phyloP scores from a whole-genome alignment of 768 basidiomycete genomes.

The Lactarius hatsudake region DNA sequence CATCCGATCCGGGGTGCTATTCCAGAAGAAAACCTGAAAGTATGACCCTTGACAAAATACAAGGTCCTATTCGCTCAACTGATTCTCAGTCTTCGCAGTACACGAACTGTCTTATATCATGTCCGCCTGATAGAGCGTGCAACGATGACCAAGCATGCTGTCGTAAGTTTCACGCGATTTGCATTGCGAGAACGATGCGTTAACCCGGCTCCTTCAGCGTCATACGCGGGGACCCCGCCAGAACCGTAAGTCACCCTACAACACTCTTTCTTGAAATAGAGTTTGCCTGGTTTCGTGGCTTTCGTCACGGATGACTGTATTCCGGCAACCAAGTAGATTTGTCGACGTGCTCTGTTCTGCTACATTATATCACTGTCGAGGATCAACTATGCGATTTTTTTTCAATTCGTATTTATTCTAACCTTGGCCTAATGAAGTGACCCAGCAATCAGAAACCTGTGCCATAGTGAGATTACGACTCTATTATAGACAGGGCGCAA shows the following conservation, averaged over 20 bases:
- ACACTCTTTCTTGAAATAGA: neutral
- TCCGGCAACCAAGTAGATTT: neutral
- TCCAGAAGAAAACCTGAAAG: slow-evolving; percentile 51
- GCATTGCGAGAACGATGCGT: neutral
- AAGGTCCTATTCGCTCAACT: slow-evolving; percentile 9
- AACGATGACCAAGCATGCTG: slow-evolving; percentile 77
- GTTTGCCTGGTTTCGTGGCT: neutral
- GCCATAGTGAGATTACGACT: too few species aligned
- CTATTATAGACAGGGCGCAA: too few species aligned
- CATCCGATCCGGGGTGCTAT: slow-evolving; percentile 38
- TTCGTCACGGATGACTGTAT: neutral
- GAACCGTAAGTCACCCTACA: slow-evolving; percentile 1
- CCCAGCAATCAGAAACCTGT: too few species aligned
- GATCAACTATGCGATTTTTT: neutral
- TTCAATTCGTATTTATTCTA: neutral
- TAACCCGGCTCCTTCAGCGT: slow-evolving; percentile 15
- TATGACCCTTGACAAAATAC: slow-evolving; percentile 27
- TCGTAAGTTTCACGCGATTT: slow-evolving; percentile 49
- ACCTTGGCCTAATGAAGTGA: neutral
- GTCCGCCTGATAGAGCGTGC: slow-evolving; percentile 67
- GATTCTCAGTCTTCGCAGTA: slow-evolving; percentile 45
- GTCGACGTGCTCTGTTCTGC: neutral
- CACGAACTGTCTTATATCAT: slow-evolving; percentile 67
- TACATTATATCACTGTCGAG: neutral
- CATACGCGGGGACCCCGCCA: slow-evolving; percentile 12